phyloP scores from a whole-genome alignment of 805 yeast genomes.

The Monosporozyma aquatica region DNA sequence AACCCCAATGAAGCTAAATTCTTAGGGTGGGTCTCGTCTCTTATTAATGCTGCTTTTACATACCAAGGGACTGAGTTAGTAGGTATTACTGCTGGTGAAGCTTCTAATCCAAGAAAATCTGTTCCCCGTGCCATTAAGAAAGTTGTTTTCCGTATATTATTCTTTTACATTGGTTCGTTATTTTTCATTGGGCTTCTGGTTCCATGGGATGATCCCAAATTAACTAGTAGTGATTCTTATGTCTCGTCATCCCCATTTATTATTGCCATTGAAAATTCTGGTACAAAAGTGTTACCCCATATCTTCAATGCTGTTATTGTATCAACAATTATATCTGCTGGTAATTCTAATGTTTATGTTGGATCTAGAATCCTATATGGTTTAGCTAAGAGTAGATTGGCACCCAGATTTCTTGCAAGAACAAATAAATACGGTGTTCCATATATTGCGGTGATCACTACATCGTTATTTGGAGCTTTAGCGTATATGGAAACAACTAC shows the following conservation, averaged over 20 bases:
- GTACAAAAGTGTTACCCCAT: constrained; percentile 56
- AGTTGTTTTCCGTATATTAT: constrained; percentile 54
- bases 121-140: constrained; percentile 67
- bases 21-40: constrained; percentile 60
- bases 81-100: constrained; percentile 70
- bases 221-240: constrained; percentile 32
- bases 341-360: constrained; percentile 64
- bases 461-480: constrained; percentile 54
- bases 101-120: constrained; percentile 56
- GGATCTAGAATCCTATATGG: constrained; percentile 61
- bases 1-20: constrained; percentile 48
- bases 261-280: constrained; percentile 60
- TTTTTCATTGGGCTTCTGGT: constrained; percentile 64
- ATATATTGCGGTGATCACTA: constrained; percentile 43
- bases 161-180: constrained; percentile 57
- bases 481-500: constrained; percentile 51
- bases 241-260: constrained; percentile 61
- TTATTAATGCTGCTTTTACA: constrained; percentile 70
- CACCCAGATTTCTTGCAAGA: constrained; percentile 43
- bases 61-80: constrained; percentile 73
- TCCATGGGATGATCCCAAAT: constrained; percentile 55
- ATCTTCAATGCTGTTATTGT: constrained; percentile 66
- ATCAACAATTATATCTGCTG: constrained; percentile 65
- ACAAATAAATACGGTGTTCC: constrained; percentile 58
- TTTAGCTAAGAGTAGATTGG: constrained; percentile 50